Percentiles rank a stretch among this genome's conserved stretches.
These are phyloP conservation scores for Aspergillus alliaceus DNA, from an alignment of 2,329 filamentous ascomycete genomes.

Conservation along the genomic window DNA sequence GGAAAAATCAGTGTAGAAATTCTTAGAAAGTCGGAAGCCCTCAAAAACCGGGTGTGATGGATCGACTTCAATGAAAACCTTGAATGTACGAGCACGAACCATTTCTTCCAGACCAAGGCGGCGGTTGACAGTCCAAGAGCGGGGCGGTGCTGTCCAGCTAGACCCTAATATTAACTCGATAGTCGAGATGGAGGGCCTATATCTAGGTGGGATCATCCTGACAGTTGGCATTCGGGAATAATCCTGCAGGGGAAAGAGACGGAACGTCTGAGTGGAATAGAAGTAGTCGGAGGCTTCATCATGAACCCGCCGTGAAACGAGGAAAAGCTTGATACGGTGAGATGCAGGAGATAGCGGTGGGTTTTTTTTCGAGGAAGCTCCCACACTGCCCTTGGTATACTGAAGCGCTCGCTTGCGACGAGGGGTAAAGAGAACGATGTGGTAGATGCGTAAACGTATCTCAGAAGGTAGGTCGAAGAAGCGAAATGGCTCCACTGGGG, in stretches of 20 bases:
- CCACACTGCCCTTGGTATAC: constrained; percentile 33
- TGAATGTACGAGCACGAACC: constrained; percentile 49
- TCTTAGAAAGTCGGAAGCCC: constrained; percentile 56
- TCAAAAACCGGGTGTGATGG: constrained; percentile 55
- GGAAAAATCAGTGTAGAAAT: constrained; percentile 60
- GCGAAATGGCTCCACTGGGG: constrained; percentile 39
- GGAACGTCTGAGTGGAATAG: constrained; percentile 54
- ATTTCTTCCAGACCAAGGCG: constrained; percentile 52
- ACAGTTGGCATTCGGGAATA: constrained; percentile 47
- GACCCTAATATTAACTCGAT: constrained; percentile 60
- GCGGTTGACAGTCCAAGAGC: constrained; percentile 53
- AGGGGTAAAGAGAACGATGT: constrained; percentile 43
- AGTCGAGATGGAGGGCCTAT: constrained; percentile 52
- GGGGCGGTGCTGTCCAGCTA: constrained; percentile 59
- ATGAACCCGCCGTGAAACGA: constrained; percentile 46
- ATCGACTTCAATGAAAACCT: constrained; percentile 60
- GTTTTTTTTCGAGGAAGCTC: constrained; percentile 37
- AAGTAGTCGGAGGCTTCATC: constrained; percentile 53
- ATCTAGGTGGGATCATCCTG: constrained; percentile 50
- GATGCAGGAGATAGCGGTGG: constrained; percentile 33
- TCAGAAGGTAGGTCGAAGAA: constrained; percentile 57
- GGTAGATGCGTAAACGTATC: constrained; percentile 52
- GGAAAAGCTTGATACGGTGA: constrained; percentile 41
- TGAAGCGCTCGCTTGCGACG: constrained; percentile 24
- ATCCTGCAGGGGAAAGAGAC: constrained; percentile 54